Evolutionary conservation across 2,329 filamentous ascomycete genomes (phyloP).

Genomic region (Cytospora piceae): DNA sequence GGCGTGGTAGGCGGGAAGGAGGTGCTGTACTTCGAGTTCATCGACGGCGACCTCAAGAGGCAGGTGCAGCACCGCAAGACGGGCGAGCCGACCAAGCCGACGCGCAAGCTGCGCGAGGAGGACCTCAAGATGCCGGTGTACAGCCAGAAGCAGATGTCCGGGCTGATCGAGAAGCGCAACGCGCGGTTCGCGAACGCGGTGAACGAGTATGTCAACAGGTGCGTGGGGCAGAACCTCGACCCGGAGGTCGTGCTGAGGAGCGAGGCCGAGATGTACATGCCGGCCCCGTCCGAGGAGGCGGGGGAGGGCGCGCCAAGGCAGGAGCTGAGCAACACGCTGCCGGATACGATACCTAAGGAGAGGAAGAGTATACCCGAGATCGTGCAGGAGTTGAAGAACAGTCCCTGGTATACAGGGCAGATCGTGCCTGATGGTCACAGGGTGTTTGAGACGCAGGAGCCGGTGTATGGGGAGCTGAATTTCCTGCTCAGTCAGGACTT

Average conservation of each 20-base stretch:
- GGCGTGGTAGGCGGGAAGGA: constrained; percentile 54
- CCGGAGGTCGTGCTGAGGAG: constrained; percentile 67
- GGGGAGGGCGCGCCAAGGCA: constrained; percentile 39
- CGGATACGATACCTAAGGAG: constrained; percentile 76
- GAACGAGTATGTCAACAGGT: constrained; percentile 76
- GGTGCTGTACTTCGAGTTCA: constrained; percentile 87
- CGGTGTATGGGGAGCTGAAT: constrained; percentile 80
- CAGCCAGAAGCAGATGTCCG: constrained; percentile 89
- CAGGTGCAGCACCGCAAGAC: constrained; percentile 74
- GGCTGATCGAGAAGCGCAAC: constrained; percentile 87
- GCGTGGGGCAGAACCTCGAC: constrained; percentile 66
- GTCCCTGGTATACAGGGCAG: constrained; percentile 88
- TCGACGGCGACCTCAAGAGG: constrained; percentile 87
- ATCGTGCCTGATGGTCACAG: constrained; percentile 92
- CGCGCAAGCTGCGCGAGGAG: constrained; percentile 72
- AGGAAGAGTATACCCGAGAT: constrained; percentile 83
- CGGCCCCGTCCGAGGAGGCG: constrained; percentile 56
- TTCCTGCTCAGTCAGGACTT: constrained; percentile 88
- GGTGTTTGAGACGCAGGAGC: constrained; percentile 82
- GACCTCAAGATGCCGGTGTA: constrained; percentile 89
- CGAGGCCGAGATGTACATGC: constrained; percentile 64
- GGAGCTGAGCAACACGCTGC: constrained; percentile 53
- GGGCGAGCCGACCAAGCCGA: constrained; percentile 70
- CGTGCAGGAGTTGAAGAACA: constrained; percentile 77
- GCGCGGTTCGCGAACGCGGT: constrained; percentile 78